phyloP scores from a whole-genome alignment of 2,329 filamentous ascomycete genomes.

The Dothideomycetes sp. region DNA sequence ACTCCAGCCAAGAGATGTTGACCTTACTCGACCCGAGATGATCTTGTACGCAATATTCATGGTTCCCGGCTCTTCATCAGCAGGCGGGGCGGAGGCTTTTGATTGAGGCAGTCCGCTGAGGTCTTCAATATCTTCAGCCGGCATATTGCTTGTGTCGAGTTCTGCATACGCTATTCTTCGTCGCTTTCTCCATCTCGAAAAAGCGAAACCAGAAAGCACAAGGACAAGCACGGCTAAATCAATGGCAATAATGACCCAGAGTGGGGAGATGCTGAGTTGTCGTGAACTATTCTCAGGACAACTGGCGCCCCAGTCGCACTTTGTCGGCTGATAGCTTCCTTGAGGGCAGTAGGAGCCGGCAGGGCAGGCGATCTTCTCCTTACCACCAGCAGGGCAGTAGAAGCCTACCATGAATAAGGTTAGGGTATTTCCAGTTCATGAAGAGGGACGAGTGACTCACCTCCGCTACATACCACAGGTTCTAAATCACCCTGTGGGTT shows the following conservation, averaged over 20 bases:
- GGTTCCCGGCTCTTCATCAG: too few relatives aligned
- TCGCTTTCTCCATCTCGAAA: constrained; percentile 27
- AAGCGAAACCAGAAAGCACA: constrained; percentile 22
- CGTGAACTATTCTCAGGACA: constrained; percentile 35
- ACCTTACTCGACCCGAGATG: too few relatives aligned
- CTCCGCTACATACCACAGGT: constrained; percentile 39
- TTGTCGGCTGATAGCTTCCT: constrained; percentile 36
- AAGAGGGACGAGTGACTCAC: constrained; percentile 17
- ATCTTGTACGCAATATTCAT: too few relatives aligned
- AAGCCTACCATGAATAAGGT: not conserved
- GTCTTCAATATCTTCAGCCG: constrained; percentile 19
- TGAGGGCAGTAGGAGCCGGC: constrained; percentile 41
- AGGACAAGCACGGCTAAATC: constrained; percentile 31
- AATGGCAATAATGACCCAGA: constrained; percentile 31
- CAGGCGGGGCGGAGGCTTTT: too few relatives aligned
- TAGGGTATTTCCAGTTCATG: not conserved
- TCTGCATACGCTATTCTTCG: constrained; percentile 16
- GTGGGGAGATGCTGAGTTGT: constrained; percentile 34
- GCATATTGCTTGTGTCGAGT: constrained; percentile 10
- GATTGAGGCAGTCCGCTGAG: too few relatives aligned
- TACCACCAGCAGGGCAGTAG: constrained; percentile 38
- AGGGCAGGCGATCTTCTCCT: constrained; percentile 33
- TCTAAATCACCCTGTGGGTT: constrained; percentile 32
- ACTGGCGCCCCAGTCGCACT: constrained; percentile 34
- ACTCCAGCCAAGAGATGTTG: not conserved